Base-by-base conservation (phyloP, 2,329 filamentous ascomycete species). In the Aspergillus udagawae region DNA sequence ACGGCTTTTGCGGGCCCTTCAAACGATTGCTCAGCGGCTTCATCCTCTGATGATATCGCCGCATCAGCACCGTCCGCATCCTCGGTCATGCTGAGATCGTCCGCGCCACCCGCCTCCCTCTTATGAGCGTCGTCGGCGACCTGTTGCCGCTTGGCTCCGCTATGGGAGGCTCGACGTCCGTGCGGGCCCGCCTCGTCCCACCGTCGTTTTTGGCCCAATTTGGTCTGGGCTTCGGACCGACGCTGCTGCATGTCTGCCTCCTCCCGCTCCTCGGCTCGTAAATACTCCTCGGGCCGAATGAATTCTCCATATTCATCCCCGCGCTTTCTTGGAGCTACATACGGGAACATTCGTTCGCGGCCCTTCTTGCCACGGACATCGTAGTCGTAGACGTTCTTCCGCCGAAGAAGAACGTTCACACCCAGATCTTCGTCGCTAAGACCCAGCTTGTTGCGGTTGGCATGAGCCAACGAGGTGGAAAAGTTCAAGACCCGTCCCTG, bases 291-390 rank as follows among this genome's bases (percentile, higher is more conserved):
- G 0, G 93, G 90, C 54, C 92, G 86, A 65, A 99, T 97, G 17
- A 95, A 78, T 63, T 99, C 94, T 57, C 94, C 94, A 74, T 94
- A 99, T 62, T 97, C 93, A 69, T 97, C 94, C 29, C 83, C 85
- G 52, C 91, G 86, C 70, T 86, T 89, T 66, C 90, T 83, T 52
- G 91, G 86, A 25, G 92, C 85, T 1, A 92, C 85, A 53, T 95
- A 87, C 0, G 94, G 94, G 70, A 97, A 97, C 77, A 96, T 89
- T 60, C 92, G 87, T 70, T 99, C 94, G 54, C 92, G 84, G 3
- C 94, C 94, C 70, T 91, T 95, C 73, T 96, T 97, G 38, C 89
- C 90, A 44, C 91, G 84, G 1, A 97, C 89, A 68, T 97, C 91
- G 65, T 90, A 99, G 73, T 99, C 94, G 71, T 94, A 90, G n/a